Evolutionary conservation across 2,329 filamentous ascomycete genomes (phyloP), one percentile per base, ranked within the genome.

Genomic region (Apiospora marii): DNA sequence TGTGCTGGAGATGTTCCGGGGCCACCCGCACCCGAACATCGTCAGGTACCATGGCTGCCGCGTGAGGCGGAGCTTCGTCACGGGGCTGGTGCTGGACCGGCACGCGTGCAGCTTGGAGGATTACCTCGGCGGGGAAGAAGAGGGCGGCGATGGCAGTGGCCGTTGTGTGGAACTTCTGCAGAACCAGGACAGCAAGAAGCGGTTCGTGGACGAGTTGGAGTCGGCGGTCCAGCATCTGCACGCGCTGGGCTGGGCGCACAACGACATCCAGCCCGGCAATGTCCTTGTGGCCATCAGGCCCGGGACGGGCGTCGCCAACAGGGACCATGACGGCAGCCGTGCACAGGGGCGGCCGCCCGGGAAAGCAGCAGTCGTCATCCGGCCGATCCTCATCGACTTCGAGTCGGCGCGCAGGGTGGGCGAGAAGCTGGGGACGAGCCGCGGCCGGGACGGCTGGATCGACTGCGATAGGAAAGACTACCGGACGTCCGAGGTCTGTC

Each of bases 21-120:
- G n/a, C n/a, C n/a, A n/a, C n/a, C n/a, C n/a, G n/a, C n/a, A n/a
- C n/a, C n/a, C n/a, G n/a, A n/a, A 68, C 34, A 37, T 37, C 34
- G 34, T 80, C 64, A 19, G 74, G 3, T 80, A 80, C 70, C 72
- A 79, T 53, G 78, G 79, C 49, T 81, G 78, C 74, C 75, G 71
- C 8, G 76, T 37, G 34, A 3, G 34, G 34, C 34, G 34, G 34
- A 7, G 34, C 34, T 37, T 37, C 34, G 34, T 37, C 34, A 37
- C 34, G 34, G 34, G 34, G 34, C 34, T 37, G 4, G 34, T 37
- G 34, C 34, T 37, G 34, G 34, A 37, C 22, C 49, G 73, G 3
- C 71, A 76, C 41, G 34, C 43, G 16, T 8, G 73, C 27, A 73
- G 74, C 16, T 72, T 79, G 37, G 49, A 71, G 12, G 10, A 46